Evolutionary conservation across 1,284 basidiomycete species (phyloP), one percentile per base, ranked within the genome.

Genomic region (Cutaneotrichosporon daszewskae): DNA sequence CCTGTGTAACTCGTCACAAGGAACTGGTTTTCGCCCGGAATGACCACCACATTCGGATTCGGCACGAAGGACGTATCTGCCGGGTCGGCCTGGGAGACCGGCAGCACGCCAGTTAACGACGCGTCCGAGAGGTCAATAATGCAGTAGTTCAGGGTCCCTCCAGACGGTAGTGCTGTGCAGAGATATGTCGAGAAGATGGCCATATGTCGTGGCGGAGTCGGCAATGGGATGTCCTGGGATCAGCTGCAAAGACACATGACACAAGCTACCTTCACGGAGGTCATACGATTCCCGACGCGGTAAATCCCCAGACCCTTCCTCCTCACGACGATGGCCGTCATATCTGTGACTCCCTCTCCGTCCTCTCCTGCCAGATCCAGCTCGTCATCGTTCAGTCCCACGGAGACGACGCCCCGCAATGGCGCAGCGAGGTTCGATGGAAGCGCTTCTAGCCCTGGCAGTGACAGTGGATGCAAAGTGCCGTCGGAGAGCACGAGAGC

Each of bases 311-410:
- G 79, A 0, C 77, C 74, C 28, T 64, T 79, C 17, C 85, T 75
- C 60, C 87, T 85, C 45, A 91, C 80, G 3, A 87, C 78, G 51
- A 82, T 87, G 47, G 94, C 78, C 5, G 85, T 84, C 35, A 89
- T 78, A 0, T 82, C 76, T 3, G 81, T 79, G 18, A 37, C n/a
- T 4, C 70, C 59, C 12, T 69, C 66, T 16, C 66, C 61, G 5
- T 76, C 68, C 6, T 77, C 73, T 0, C 75, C 68, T 24, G 72
- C 74, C 37, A 86, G 74, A 48, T 87, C 84, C 35, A 81, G 75
- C 45, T 73, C 71, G 37, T 71, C 66, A 35, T 90, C 81, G 60
- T 95, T 88, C 1, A 91, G 80, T 0, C 85, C 81, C 48, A 92
- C 80, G 0, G 82, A 75, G 14, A 85, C 72, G 4, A 87, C 84